Evolutionary conservation across 2,329 filamentous ascomycete genomes (phyloP), one percentile per base, ranked within the genome.

Genomic region (Zalaria obscura): DNA sequence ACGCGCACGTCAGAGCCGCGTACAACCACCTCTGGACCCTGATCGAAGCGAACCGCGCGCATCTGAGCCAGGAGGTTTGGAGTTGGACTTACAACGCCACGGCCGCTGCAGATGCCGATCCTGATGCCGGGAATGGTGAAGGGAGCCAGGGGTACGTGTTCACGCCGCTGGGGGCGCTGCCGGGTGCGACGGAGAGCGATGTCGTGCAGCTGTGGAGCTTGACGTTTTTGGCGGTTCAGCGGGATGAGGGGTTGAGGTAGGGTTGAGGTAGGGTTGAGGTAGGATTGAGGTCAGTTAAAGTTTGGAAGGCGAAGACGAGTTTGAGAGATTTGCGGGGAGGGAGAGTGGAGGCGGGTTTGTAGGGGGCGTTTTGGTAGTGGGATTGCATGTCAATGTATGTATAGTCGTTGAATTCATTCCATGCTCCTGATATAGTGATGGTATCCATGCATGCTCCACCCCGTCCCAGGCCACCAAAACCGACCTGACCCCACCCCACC

Each of bases 21-120:
- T 80, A 80, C 48, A 76, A 75, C 45, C 56, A 62, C 3, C 62
- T 80, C 0, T 80, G 76, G 76, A 69, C 78, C 48, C 59, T 68
- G 0, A 76, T 80, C 28, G 73, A 78, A 27, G 61, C 60, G 0
- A 80, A 80, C 44, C 46, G 48, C 2, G 57, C 54, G 3, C 63
- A 72, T 41, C 54, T 80, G 9, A 70, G 69, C 43, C 63, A 62
- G 1, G 76, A 80, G 50, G 73, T 80, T 0, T 80, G 77, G 76
- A 75, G 69, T 39, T 80, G 75, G 75, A 61, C 63, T 5, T 78
- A 73, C 46, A 56, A 55, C 18, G 18, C 2, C 18, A 18, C 18
- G 18, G 18, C 18, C 18, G 18, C 18, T 18, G 18, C 18, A 2
- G 18, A 18, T 18, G 18, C 18, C 18, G 18, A 18, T 18, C 18